These are phyloP conservation scores for Penicillium sp. DNA, from an alignment of 2,329 filamentous ascomycete genomes.

Conservation along the genomic window DNA sequence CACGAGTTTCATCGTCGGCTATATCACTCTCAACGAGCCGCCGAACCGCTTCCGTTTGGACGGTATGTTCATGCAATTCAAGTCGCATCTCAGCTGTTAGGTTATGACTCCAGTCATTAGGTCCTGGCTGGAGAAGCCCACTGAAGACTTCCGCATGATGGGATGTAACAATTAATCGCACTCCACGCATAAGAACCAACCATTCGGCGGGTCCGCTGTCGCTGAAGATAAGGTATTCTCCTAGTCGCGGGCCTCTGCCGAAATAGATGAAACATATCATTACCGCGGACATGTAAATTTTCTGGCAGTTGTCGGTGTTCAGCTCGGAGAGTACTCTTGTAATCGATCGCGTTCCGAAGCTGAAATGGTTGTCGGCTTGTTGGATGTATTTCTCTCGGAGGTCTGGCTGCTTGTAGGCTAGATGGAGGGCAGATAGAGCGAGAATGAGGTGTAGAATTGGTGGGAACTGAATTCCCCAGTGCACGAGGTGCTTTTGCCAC, in stretches of 20 bases:
- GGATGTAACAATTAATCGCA: neutral
- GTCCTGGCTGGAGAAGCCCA: neutral
- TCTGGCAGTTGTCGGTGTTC: neutral
- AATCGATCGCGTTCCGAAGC: neutral
- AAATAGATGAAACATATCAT: neutral
- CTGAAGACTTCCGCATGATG: neutral
- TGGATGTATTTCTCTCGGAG: neutral
- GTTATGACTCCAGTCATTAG: neutral
- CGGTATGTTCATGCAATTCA: neutral
- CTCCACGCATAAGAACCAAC: neutral
- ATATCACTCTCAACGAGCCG: neutral
- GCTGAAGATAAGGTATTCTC: neutral
- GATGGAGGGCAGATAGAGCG: neutral
- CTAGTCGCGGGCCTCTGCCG: neutral
- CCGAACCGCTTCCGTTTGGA: neutral
- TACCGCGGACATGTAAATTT: neutral
- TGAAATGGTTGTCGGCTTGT: neutral
- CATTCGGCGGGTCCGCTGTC: neutral
- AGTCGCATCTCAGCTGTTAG: neutral
- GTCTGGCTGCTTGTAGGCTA: neutral
- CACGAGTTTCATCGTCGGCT: neutral
- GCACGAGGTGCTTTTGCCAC: neutral
- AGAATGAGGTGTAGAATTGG: neutral
- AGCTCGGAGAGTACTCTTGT: neutral
- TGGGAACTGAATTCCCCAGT: neutral